phyloP scores from a whole-genome alignment of 176 grass and related monocot species.

The Stipa capillata region DNA sequence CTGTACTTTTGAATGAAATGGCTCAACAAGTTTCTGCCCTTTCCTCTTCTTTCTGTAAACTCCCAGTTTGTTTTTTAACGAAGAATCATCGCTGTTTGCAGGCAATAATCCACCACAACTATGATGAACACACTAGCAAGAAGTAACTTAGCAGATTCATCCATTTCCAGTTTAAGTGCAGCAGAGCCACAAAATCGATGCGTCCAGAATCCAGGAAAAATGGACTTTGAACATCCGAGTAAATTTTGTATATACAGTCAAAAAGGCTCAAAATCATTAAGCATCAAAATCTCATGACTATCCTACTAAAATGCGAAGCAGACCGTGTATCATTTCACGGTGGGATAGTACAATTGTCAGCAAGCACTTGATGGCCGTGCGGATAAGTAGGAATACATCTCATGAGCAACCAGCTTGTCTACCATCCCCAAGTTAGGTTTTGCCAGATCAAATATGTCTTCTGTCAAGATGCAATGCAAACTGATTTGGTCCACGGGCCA shows the following conservation, averaged over 20 bases:
- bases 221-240: too few species aligned
- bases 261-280: background rate
- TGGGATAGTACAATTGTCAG: too few species aligned
- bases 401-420: constrained; percentile 45
- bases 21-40: background rate
- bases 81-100: background rate
- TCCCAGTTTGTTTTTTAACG: background rate
- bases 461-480: constrained; percentile 46
- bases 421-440: constrained; percentile 38
- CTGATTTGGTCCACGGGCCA: background rate
- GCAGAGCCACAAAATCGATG: too few species aligned
- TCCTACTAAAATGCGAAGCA: background rate
- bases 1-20: background rate
- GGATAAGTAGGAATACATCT: constrained; percentile 72
- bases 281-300: background rate
- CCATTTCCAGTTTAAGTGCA: background rate
- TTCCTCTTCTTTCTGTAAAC: too few species aligned
- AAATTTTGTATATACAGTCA: too few species aligned
- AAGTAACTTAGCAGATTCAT: too few species aligned
- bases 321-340: background rate
- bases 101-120: background rate
- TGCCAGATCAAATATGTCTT: constrained; percentile 64
- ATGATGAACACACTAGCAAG: background rate
- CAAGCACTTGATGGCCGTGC: constrained; percentile 33
- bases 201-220: too few species aligned